Conservation (phyloP, 2,329 filamentous ascomycete species). For the Huntiella decipiens region DNA sequence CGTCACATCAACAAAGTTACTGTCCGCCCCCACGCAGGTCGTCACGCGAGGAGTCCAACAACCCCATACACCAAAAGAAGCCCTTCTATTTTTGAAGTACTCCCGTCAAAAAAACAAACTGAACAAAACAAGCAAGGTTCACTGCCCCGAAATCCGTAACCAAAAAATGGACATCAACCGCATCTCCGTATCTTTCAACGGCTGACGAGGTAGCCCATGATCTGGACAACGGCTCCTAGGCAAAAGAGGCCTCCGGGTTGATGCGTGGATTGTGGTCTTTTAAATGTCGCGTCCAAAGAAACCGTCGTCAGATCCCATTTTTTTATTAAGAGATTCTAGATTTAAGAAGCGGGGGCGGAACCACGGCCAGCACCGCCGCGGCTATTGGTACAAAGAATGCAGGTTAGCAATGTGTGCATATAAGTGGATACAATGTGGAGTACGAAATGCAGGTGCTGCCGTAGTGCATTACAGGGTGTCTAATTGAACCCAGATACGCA, state of each 20-base stretch:
- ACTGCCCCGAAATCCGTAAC: no score
- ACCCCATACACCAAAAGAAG: constrained; percentile 12
- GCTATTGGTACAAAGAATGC: constrained; percentile 23
- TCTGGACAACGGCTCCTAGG: no score
- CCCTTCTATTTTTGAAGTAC: no score
- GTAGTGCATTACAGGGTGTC: background rate
- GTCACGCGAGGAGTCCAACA: constrained; percentile 21
- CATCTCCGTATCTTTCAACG: no score
- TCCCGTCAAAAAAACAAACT: no score
- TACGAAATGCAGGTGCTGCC: background rate
- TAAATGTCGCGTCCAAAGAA: constrained; percentile 23
- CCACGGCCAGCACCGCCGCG: constrained; percentile 81
- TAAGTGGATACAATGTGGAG: background rate
- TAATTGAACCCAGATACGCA: background rate
- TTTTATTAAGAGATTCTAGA: constrained; percentile 20
- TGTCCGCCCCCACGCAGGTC: constrained; percentile 21
- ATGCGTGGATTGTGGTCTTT: constrained; percentile 2
- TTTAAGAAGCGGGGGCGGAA: constrained; percentile 53
- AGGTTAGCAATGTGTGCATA: constrained; percentile 2
- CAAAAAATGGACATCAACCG: no score
- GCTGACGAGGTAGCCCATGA: no score
- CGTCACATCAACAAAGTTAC: no score
- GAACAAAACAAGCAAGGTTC: no score
- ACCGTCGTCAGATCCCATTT: constrained; percentile 18
- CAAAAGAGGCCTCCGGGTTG: no score